Evolutionary conservation across 805 yeast species (phyloP).

Genomic region (Scheffersomyces spartinae): DNA sequence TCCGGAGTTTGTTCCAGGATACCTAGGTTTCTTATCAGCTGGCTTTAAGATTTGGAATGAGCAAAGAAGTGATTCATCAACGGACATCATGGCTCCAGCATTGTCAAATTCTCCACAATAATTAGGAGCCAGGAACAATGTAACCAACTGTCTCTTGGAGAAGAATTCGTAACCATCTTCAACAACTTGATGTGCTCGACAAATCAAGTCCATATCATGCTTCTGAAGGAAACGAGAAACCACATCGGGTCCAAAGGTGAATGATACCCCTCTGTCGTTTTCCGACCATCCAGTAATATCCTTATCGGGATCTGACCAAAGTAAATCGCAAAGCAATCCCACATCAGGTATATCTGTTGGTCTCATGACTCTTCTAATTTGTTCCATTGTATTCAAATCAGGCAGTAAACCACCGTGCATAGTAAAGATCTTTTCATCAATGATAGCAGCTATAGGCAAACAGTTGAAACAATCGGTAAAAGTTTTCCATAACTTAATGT

Average conservation of each 20-base stretch:
- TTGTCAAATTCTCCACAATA: constrained; percentile 98
- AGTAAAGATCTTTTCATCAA: constrained; percentile 94
- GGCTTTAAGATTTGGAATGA: constrained; percentile 96
- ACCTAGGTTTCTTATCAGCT: constrained; percentile 87
- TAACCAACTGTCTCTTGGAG: constrained; percentile 89
- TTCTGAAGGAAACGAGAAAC: constrained; percentile 92
- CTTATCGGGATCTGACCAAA: constrained; percentile 98
- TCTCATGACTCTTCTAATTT: constrained; percentile 96
- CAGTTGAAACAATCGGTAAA: constrained; percentile 98
- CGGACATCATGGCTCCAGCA: constrained; percentile 99
- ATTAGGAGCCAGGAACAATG: constrained; percentile 93
- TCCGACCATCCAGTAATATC: constrained; percentile 98
- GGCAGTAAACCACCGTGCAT: constrained; percentile 99
- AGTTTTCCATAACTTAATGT: constrained; percentile 97
- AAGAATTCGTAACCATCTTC: constrained; percentile 98
- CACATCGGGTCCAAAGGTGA: constrained; percentile 99
- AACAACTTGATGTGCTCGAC: constrained; percentile 98
- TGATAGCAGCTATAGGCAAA: constrained; percentile 95
- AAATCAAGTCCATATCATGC: constrained; percentile 95
- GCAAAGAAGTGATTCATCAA: constrained; percentile 90
- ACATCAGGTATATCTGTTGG: constrained; percentile 99
- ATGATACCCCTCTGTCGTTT: constrained; percentile 97
- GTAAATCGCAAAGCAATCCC: constrained; percentile 87
- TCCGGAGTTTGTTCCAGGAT: constrained; percentile 32
- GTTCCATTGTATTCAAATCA: constrained; percentile 96